Evolutionary conservation across 2,329 filamentous ascomycete genomes (phyloP), one percentile per base, ranked within the genome.

Genomic region (Xylariaceae sp.): DNA sequence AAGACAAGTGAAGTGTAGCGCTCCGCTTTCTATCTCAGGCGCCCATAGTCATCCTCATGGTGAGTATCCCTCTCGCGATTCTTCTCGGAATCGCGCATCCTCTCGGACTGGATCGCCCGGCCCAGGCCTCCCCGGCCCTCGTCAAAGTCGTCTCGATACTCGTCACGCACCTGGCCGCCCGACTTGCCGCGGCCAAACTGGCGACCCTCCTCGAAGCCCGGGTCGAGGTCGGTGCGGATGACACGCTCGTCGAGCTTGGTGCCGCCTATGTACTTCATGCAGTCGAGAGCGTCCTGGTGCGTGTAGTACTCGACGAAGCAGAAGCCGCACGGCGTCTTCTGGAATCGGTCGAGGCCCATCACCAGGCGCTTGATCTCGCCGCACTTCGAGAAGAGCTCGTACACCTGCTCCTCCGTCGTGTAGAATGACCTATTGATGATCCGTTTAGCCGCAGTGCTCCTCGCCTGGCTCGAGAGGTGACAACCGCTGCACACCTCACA

Each of bases 261-360:
- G 41, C 92, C 92, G 40, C 92, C 92, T 56, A 98, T 83, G 62
- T 97, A 98, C 68, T 97, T 98, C 81, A 98, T 83, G 66, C 90
- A 97, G 63, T 98, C 92, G 34, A 98, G 75, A 7, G 92, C 92
- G 63, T 98, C 92, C 60, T 95, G 84, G 63, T 97, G 92, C 19
- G 83, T 96, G 70, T 96, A 97, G 69, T 98, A 98, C 67, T 98
- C 92, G 57, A 98, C 92, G 60, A 98, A 98, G 73, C 92, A 98
- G 73, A 98, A 98, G 28, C 92, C 92, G 65, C 92, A 98, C 1
- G 92, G 92, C 1, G 92, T 98, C 71, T 98, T 98, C 65, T 85
- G 85, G 71, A 92, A 95, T 41, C 92, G 84, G 62, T 98, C 92
- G 36, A 98, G 79, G 34, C 92, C 92, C 92, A 98, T 98, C 50